Percentiles rank a stretch among this genome's conserved stretches.
phyloP scores from a whole-genome alignment of 805 yeast species.

The Schizosaccharomyces octosporus region DNA sequence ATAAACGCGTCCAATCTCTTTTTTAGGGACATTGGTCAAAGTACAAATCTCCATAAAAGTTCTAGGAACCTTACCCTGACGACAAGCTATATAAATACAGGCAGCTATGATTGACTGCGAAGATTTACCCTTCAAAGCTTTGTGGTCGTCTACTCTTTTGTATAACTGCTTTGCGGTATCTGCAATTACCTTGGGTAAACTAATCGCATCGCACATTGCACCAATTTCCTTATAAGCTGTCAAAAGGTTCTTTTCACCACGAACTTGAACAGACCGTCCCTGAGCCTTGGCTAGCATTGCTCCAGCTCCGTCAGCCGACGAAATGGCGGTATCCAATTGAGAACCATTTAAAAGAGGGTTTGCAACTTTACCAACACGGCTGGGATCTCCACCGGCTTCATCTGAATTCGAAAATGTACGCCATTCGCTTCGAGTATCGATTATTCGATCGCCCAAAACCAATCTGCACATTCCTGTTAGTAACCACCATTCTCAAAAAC shows the following conservation, averaged over 20 bases:
- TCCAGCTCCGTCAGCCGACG: slow-evolving; percentile 55
- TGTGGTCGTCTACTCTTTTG: slow-evolving; percentile 70
- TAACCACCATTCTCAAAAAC: too few relatives aligned
- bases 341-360: slow-evolving; percentile 79
- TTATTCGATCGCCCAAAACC: slow-evolving; percentile 72
- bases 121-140: slow-evolving; percentile 65
- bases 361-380: slow-evolving; percentile 96
- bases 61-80: slow-evolving; percentile 81
- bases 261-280: slow-evolving; percentile 60
- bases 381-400: slow-evolving; percentile 93
- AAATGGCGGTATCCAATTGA: slow-evolving; percentile 77
- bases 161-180: slow-evolving; percentile 95
- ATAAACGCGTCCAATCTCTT: slow-evolving; percentile 62
- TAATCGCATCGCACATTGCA: slow-evolving; percentile 92
- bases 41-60: slow-evolving; percentile 92
- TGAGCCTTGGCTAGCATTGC: slow-evolving; percentile 73
- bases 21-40: slow-evolving; percentile 73
- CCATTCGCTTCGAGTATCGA: slow-evolving; percentile 94
- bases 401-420: slow-evolving; percentile 81
- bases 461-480: slow-evolving; percentile 13
- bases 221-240: slow-evolving; percentile 77
- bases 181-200: slow-evolving; percentile 79
- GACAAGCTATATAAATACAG: slow-evolving; percentile 77
- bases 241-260: slow-evolving; percentile 64
- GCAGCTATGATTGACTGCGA: slow-evolving; percentile 93